Evolutionary conservation across 2,329 filamentous ascomycete species (phyloP).

Genomic region (Sclerotinia glacialis): DNA sequence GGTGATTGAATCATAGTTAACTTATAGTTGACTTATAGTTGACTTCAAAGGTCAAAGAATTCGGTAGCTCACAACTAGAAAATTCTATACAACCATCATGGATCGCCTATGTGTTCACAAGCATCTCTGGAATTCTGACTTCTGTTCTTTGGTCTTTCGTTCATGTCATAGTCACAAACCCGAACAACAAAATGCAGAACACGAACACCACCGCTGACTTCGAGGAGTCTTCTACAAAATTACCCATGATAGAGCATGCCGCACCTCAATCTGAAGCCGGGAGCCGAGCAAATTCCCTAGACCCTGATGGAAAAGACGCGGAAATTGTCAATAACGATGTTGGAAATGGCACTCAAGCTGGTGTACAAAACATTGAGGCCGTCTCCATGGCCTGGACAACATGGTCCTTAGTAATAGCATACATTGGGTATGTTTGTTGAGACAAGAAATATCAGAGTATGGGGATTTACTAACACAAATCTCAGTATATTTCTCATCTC

Average conservation of each 20-base stretch:
- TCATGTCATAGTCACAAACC: background rate
- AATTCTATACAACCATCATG: background rate
- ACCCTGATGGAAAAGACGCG: background rate
- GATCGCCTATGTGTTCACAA: background rate
- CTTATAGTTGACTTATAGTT: too few relatives aligned
- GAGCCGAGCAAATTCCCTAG: background rate
- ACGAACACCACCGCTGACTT: background rate
- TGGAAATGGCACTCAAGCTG: slow-evolving; percentile 20
- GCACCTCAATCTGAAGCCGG: background rate
- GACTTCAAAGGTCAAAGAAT: background rate
- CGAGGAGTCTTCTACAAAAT: background rate
- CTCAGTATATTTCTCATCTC: slow-evolving; percentile 46
- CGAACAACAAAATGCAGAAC: background rate
- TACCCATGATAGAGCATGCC: background rate
- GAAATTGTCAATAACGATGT: background rate
- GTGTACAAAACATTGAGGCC: slow-evolving; percentile 32
- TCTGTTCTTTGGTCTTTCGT: background rate
- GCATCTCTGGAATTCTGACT: background rate
- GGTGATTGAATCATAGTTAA: background rate
- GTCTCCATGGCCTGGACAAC: slow-evolving; percentile 32
- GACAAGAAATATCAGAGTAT: background rate
- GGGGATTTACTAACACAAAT: slow-evolving; percentile 38
- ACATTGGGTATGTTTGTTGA: slow-evolving; percentile 24
- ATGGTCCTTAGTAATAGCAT: slow-evolving; percentile 30
- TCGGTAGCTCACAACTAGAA: background rate